These are phyloP conservation scores for Mycena rebaudengoi DNA, from an alignment of 768 basidiomycete genomes.

Conservation along the genomic window DNA sequence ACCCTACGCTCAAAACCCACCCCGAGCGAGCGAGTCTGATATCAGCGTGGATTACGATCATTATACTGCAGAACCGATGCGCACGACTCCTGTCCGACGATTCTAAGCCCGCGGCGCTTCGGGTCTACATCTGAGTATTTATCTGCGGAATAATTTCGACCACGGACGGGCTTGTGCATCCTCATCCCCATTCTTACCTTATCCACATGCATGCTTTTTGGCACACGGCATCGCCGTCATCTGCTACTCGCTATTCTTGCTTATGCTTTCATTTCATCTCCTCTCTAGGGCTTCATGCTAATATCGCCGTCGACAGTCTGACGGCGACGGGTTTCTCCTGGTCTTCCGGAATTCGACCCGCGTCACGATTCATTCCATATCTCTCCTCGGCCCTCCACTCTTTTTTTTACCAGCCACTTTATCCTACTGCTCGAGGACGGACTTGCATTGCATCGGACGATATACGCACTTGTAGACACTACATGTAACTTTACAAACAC, in stretches of 20 bases:
- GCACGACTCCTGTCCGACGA: conserved; percentile 22
- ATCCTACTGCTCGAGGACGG: conserved; percentile 23
- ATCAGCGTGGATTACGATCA: conserved; percentile 21
- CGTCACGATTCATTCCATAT: not conserved
- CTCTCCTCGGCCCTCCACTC: conserved; percentile 13
- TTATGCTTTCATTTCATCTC: conserved; percentile 5
- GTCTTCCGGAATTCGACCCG: too few relatives aligned
- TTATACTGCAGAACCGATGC: conserved; percentile 24
- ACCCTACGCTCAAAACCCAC: conserved; percentile 14
- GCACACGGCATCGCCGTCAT: too few relatives aligned
- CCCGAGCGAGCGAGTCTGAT: not conserved
- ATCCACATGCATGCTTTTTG: conserved; percentile 13
- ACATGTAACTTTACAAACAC: not conserved
- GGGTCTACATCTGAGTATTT: not conserved
- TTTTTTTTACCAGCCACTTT: conserved; percentile 4
- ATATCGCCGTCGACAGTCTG: too few relatives aligned
- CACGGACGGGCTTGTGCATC: conserved; percentile 19
- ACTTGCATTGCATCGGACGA: conserved; percentile 17
- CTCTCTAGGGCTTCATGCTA: too few relatives aligned
- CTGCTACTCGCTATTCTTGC: not conserved
- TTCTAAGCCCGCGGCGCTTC: conserved; percentile 2
- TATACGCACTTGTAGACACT: conserved; percentile 20
- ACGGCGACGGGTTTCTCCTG: too few relatives aligned
- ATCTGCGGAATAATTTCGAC: conserved; percentile 16
- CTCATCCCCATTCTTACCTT: not conserved